Evolutionary conservation across 805 yeast genomes (phyloP).

Genomic region (Citeromyces matritensis): DNA sequence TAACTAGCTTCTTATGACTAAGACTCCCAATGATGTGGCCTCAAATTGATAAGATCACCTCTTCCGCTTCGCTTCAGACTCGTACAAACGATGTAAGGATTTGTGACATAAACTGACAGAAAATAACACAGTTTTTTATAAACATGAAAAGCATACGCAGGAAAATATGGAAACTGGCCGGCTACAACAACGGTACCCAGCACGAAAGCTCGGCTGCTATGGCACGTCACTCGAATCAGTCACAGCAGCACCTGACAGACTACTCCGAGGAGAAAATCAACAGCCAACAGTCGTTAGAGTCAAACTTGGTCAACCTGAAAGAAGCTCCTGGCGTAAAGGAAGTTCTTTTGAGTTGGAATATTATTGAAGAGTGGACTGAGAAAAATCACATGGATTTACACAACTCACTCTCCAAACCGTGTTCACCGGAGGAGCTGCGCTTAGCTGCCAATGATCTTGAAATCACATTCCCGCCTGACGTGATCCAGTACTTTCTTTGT

Average conservation of each 20-base stretch:
- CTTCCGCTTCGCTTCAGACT: too few relatives aligned
- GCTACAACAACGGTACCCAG: too few relatives aligned
- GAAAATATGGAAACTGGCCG: too few relatives aligned
- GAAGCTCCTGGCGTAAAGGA: slow-evolving; percentile 51
- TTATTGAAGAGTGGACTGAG: slow-evolving; percentile 65
- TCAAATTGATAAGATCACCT: too few relatives aligned
- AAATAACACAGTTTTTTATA: too few relatives aligned
- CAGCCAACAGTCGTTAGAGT: slow-evolving; percentile 2
- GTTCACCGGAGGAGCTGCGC: slow-evolving; percentile 56
- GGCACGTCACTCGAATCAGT: slow-evolving; percentile 4
- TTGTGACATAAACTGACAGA: too few relatives aligned
- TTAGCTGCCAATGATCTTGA: slow-evolving; percentile 71
- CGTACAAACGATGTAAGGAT: too few relatives aligned
- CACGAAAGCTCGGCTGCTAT: too few relatives aligned
- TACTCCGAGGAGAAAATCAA: slow-evolving; percentile 8
- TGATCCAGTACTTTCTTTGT: slow-evolving; percentile 50
- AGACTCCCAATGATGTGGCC: too few relatives aligned
- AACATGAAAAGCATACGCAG: too few relatives aligned
- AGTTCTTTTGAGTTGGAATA: slow-evolving; percentile 64
- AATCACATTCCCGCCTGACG: slow-evolving; percentile 58
- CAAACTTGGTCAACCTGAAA: slow-evolving; percentile 4
- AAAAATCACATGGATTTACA: slow-evolving; percentile 21
- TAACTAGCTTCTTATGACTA: too few relatives aligned
- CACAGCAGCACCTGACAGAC: slow-evolving; percentile 8
- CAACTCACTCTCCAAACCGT: slow-evolving; percentile 21